These are phyloP conservation scores for Auricularia heimuer DNA, from an alignment of 768 basidiomycete genomes.

Conservation along the genomic window DNA sequence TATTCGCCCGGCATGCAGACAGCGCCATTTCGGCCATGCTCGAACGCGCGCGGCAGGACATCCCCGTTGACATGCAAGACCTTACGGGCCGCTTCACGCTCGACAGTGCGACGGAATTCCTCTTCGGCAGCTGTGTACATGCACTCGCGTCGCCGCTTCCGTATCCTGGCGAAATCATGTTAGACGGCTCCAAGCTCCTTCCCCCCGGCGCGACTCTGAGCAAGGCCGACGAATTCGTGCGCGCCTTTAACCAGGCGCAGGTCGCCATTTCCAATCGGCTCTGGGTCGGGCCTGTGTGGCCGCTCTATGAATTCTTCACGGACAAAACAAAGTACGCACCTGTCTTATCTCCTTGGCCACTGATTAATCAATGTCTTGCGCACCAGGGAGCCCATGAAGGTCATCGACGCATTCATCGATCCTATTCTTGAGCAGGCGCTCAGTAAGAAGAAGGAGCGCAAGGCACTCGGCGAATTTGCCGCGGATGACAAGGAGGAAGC, in stretches of 20 bases:
- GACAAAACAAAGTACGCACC: slow-evolving; percentile 28
- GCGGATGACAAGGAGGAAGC: slow-evolving; percentile 28
- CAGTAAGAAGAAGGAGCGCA: slow-evolving; percentile 30
- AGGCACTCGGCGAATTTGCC: slow-evolving; percentile 25
- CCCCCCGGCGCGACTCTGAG: slow-evolving; percentile 23
- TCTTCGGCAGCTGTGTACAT: slow-evolving; percentile 51
- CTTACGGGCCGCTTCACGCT: slow-evolving; percentile 54
- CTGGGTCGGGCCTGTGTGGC: slow-evolving; percentile 38
- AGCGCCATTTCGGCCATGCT: slow-evolving; percentile 37
- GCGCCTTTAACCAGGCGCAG: slow-evolving; percentile 44
- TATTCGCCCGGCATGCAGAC: slow-evolving; percentile 44
- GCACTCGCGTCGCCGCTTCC: slow-evolving; percentile 42
- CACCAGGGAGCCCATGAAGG: slow-evolving; percentile 27
- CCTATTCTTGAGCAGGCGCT: slow-evolving; percentile 43
- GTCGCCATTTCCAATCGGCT: slow-evolving; percentile 27
- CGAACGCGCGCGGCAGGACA: slow-evolving; percentile 33
- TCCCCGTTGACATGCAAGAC: slow-evolving; percentile 53
- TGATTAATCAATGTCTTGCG: background rate
- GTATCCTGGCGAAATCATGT: slow-evolving; percentile 26
- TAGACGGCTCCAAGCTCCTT: background rate
- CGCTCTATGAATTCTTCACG: slow-evolving; percentile 40
- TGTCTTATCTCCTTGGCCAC: background rate
- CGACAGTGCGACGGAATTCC: slow-evolving; percentile 56
- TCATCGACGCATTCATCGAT: slow-evolving; percentile 42
- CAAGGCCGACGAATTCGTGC: slow-evolving; percentile 34